phyloP scores from a whole-genome alignment of 2,329 filamentous ascomycete species.

The Zymoseptoria brevis region DNA sequence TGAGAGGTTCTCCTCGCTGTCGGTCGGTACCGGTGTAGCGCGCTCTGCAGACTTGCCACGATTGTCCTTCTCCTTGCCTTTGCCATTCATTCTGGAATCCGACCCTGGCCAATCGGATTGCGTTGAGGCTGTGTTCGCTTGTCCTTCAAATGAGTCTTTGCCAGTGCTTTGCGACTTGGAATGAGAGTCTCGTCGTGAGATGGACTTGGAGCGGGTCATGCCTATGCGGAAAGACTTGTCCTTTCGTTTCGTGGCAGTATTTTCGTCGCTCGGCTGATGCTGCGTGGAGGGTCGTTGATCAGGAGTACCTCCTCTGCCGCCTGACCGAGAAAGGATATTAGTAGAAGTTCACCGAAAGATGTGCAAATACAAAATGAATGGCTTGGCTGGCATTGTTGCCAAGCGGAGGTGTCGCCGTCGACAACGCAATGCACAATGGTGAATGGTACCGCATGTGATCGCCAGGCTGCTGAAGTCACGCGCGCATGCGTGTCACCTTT shows the following conservation, averaged over 20 bases:
- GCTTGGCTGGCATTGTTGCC: background rate
- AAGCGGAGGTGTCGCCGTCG: background rate
- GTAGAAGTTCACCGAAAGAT: background rate
- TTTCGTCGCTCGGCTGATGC: slow-evolving; percentile 22
- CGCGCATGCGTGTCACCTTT: background rate
- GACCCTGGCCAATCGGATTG: slow-evolving; percentile 20
- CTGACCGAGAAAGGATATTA: slow-evolving; percentile 11
- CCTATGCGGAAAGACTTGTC: slow-evolving; percentile 23
- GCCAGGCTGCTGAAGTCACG: slow-evolving; percentile 3
- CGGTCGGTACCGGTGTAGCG: slow-evolving; percentile 12
- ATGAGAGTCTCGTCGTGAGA: slow-evolving; percentile 25
- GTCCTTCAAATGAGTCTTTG: slow-evolving; percentile 19
- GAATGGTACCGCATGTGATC: background rate
- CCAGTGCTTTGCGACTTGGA: slow-evolving; percentile 16
- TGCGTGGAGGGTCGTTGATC: slow-evolving; percentile 20
- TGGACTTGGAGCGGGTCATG: slow-evolving; percentile 22
- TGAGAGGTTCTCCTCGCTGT: slow-evolving; percentile 21
- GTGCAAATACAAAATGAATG: background rate
- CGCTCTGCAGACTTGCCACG: slow-evolving; percentile 30
- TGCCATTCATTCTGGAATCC: slow-evolving; percentile 18
- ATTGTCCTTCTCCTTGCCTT: slow-evolving; percentile 17
- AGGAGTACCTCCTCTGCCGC: slow-evolving; percentile 9
- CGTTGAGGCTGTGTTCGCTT: slow-evolving; percentile 23
- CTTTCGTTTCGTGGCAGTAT: slow-evolving; percentile 18
- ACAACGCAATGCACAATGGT: background rate